These are phyloP conservation scores for Conoideocrella luteorostrata DNA, from an alignment of 2,329 filamentous ascomycete genomes.

Conservation along the genomic window DNA sequence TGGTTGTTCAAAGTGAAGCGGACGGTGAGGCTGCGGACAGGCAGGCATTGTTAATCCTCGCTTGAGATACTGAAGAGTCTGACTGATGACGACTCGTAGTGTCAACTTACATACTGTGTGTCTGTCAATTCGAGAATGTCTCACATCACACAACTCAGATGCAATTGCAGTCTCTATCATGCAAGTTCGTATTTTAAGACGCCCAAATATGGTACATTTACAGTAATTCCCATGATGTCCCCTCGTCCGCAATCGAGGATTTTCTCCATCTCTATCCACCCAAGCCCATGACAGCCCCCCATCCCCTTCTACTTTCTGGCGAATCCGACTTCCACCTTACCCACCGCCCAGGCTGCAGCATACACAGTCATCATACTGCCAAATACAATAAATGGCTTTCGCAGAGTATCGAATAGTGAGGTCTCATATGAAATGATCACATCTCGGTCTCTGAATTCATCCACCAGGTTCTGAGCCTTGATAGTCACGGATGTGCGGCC, in stretches of 20 bases:
- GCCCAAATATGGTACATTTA: conserved; percentile 13
- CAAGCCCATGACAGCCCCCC: not conserved
- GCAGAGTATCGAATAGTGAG: conserved; percentile 63
- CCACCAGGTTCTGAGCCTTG: conserved; percentile 78
- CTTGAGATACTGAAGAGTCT: too few species aligned
- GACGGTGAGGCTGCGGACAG: too few species aligned
- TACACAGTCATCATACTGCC: conserved; percentile 68
- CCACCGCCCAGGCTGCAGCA: conserved; percentile 64
- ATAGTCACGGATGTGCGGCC: conserved; percentile 79
- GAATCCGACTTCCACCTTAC: conserved; percentile 77
- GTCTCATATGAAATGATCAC: conserved; percentile 86
- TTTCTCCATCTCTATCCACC: not conserved
- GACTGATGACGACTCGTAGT: too few species aligned
- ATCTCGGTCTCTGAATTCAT: conserved; percentile 80
- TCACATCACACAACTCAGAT: not conserved
- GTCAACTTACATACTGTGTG: too few species aligned
- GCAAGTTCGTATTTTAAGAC: conserved; percentile 12
- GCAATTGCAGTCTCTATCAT: conserved; percentile 10
- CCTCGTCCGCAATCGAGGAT: not conserved
- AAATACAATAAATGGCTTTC: conserved; percentile 83
- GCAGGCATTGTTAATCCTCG: too few species aligned
- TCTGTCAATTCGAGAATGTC: too few species aligned
- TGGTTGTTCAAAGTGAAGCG: too few species aligned
- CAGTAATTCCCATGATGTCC: conserved; percentile 2
- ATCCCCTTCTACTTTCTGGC: conserved; percentile 31